Conservation (phyloP, 2,329 filamentous ascomycete genomes). For the Endocalyx cinctus region DNA sequence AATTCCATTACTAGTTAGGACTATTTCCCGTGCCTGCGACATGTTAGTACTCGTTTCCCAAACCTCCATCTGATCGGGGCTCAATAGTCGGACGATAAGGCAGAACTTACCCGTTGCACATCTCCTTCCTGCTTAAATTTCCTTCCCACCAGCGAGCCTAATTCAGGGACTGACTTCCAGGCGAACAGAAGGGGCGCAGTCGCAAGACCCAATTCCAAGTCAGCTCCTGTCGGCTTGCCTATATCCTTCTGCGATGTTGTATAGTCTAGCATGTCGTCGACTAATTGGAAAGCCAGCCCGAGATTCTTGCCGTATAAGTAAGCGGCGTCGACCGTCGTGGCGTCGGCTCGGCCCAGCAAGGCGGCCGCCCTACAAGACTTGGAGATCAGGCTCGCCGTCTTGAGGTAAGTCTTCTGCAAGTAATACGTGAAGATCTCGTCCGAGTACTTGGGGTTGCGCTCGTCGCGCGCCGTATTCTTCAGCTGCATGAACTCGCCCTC, state of each 20-base stretch:
- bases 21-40: slow-evolving; percentile 75
- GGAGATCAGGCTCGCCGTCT: slow-evolving; percentile 91
- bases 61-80: no score
- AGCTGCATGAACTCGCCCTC: slow-evolving; percentile 99
- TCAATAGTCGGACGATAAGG: neutral
- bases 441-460: slow-evolving; percentile 77
- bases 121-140: slow-evolving; percentile 85
- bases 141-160: slow-evolving; percentile 84
- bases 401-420: slow-evolving; percentile 96
- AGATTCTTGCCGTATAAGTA: slow-evolving; percentile 92
- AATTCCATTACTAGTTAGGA: slow-evolving; percentile 78
- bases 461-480: slow-evolving; percentile 89
- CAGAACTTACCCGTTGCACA: slow-evolving; percentile 72
- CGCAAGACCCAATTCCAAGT: slow-evolving; percentile 86
- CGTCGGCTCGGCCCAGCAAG: slow-evolving; percentile 72
- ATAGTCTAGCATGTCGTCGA: slow-evolving; percentile 97
- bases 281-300: slow-evolving; percentile 91
- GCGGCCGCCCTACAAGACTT: slow-evolving; percentile 92
- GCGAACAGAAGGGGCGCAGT: slow-evolving; percentile 93
- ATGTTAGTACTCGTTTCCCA: slow-evolving; percentile 6
- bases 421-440: slow-evolving; percentile 91
- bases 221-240: slow-evolving; percentile 91
- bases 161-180: slow-evolving; percentile 81
- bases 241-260: slow-evolving; percentile 79
- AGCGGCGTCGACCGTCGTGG: slow-evolving; percentile 79